A percentile compares a stretch with the other conserved stretches of the same genome.
Evolutionary conservation across 2,329 filamentous ascomycete species (phyloP).

Genomic region (Chrysoporthe cubensis): DNA sequence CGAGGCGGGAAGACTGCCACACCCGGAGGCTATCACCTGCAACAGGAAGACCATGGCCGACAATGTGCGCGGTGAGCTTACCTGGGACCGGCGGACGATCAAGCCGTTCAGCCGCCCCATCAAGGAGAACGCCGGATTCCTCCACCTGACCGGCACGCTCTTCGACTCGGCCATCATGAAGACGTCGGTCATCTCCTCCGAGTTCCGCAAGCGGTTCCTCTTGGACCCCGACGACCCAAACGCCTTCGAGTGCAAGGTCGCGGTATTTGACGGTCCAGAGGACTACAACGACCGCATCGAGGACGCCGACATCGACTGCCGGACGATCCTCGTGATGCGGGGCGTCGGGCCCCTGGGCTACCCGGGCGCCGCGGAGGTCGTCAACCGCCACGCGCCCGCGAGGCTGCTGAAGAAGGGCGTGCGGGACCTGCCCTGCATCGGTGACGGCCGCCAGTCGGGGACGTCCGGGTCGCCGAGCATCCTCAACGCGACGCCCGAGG

Average conservation of each 20-base stretch:
- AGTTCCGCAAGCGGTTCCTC: conserved; percentile 50
- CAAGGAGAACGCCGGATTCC: conserved; percentile 54
- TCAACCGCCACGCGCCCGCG: conserved; percentile 55
- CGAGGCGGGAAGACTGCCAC: conserved; percentile 41
- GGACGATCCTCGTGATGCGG: conserved; percentile 53
- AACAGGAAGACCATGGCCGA: conserved; percentile 50
- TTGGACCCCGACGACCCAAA: conserved; percentile 49
- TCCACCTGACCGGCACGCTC: conserved; percentile 51
- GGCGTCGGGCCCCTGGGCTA: conserved; percentile 54
- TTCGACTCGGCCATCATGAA: conserved; percentile 59
- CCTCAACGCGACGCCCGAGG: conserved; percentile 59
- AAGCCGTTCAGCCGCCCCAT: conserved; percentile 49
- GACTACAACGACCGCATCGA: conserved; percentile 51
- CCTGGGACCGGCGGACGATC: conserved; percentile 56
- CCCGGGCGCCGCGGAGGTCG: conserved; percentile 54
- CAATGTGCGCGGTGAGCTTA: conserved; percentile 48
- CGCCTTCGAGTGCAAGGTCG: conserved; percentile 51
- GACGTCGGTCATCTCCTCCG: conserved; percentile 52
- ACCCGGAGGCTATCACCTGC: conserved; percentile 44
- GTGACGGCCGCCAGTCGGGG: conserved; percentile 58
- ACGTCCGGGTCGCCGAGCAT: conserved; percentile 60
- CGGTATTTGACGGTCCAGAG: conserved; percentile 56
- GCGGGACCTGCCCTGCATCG: conserved; percentile 53
- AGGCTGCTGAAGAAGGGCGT: conserved; percentile 50
- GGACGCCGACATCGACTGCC: conserved; percentile 44